Evolutionary conservation across 306 rosid genomes (phyloP).

Genomic region (Fagus crenata): DNA sequence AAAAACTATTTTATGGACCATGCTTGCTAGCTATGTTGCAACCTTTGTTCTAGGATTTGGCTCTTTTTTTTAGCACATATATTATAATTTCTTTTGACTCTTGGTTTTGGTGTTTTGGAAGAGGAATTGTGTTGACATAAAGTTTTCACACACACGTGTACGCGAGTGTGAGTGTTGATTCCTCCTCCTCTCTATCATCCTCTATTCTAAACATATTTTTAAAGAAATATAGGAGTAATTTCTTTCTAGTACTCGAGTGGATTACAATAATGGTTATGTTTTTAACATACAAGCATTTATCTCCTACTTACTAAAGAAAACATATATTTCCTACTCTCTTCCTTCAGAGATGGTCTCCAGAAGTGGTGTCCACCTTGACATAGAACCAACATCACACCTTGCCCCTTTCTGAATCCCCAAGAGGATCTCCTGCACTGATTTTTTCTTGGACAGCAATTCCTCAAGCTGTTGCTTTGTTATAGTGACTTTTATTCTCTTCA

Average conservation of each 20-base stretch:
- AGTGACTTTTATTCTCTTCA: background rate
- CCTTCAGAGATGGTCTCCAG: slow-evolving; percentile 5
- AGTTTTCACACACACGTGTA: no score
- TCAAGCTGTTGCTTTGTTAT: slow-evolving; percentile 1
- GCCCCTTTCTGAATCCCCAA: background rate
- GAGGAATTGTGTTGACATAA: no score
- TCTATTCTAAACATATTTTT: background rate
- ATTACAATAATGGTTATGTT: background rate
- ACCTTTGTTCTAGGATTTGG: background rate
- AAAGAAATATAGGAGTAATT: background rate
- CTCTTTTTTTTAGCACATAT: background rate
- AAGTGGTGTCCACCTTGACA: background rate
- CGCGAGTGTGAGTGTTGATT: no score
- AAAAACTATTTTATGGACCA: background rate
- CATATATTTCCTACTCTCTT: background rate
- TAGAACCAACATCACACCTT: background rate
- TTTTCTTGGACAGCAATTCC: background rate
- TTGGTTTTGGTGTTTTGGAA: no score
- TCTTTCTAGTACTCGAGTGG: background rate
- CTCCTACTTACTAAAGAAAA: background rate
- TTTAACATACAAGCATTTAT: background rate
- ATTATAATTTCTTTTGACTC: background rate
- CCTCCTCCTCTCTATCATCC: no score
- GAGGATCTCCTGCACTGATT: background rate
- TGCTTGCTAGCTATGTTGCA: background rate